Conservation (phyloP, 306 rosid genomes). For the Sindora glabra region DNA sequence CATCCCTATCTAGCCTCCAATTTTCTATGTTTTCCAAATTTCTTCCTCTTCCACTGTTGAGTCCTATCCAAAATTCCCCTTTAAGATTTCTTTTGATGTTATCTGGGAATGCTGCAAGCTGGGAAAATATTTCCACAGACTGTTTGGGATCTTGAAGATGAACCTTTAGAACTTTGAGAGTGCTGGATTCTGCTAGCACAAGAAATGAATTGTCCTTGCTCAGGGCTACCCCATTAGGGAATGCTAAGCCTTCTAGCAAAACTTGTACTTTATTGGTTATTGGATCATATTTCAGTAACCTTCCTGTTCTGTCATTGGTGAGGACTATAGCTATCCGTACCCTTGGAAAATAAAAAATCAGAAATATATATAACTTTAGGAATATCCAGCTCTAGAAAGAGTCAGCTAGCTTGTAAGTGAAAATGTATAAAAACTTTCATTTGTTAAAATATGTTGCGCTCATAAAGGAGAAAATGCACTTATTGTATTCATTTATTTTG, state of each 20-base stretch:
- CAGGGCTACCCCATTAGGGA: slow-evolving; percentile 62
- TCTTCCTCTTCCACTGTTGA: too few relatives aligned
- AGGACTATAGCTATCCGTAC: slow-evolving; percentile 14
- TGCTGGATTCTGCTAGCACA: slow-evolving; percentile 27
- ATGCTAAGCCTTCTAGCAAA: slow-evolving; percentile 30
- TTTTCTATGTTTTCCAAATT: neutral
- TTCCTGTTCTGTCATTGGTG: slow-evolving; percentile 58
- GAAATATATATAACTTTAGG: too few relatives aligned
- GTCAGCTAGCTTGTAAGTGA: too few relatives aligned
- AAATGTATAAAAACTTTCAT: too few relatives aligned
- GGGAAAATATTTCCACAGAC: slow-evolving; percentile 14
- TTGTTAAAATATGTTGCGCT: too few relatives aligned
- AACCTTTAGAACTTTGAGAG: slow-evolving; percentile 14
- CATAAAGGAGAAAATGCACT: too few relatives aligned
- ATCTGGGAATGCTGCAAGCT: slow-evolving; percentile 37
- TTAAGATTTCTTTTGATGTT: slow-evolving; percentile 36
- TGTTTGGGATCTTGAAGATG: slow-evolving; percentile 21
- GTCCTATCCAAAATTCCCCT: slow-evolving; percentile 53
- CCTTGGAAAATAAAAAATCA: slow-evolving; percentile 16
- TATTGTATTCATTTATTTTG: too few relatives aligned
- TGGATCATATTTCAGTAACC: slow-evolving; percentile 45
- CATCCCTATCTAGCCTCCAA: too few relatives aligned
- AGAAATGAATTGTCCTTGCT: slow-evolving; percentile 44
- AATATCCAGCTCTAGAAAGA: too few relatives aligned
- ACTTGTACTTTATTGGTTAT: slow-evolving; percentile 28